A percentile compares a stretch with the other conserved stretches of the same genome.
Evolutionary conservation across 495 filamentous ascomycete genomes (phyloP).

Genomic region (Tuber indicum): DNA sequence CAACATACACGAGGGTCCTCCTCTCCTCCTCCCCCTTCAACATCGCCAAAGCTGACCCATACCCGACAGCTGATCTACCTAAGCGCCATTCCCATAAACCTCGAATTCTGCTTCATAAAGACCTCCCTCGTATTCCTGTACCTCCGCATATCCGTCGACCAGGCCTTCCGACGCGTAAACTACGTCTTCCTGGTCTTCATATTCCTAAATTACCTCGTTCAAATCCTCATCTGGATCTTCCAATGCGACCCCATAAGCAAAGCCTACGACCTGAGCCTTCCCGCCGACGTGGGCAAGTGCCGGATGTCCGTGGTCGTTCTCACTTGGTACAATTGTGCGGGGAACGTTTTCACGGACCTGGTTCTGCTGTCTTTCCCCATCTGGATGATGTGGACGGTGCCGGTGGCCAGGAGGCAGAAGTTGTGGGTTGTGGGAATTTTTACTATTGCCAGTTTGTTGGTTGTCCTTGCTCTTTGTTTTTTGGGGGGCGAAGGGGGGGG

Average conservation of each 20-base stretch:
- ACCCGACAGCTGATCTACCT: not conserved
- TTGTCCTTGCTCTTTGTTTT: not conserved
- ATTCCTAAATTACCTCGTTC: not conserved
- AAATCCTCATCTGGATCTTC: not conserved
- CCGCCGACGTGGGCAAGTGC: not conserved
- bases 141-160: conserved; percentile 3
- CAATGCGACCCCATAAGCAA: not conserved
- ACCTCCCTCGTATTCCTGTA: not conserved
- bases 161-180: not conserved
- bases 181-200: not conserved
- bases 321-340: not conserved
- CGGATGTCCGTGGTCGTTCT: not conserved
- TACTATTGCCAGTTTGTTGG: not conserved
- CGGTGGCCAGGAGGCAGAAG: not conserved
- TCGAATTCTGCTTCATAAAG: not conserved
- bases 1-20: not conserved
- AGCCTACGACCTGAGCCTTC: not conserved
- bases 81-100: not conserved
- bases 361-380: not conserved
- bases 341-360: not conserved
- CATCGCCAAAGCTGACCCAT: not conserved
- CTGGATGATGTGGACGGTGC: not conserved
- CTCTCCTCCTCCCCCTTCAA: not conserved
- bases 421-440: not conserved
- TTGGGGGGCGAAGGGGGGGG: too few relatives aligned